These are phyloP conservation scores for Gonium pectorale DNA, from an alignment of 139 green algal species.

Conservation along the genomic window DNA sequence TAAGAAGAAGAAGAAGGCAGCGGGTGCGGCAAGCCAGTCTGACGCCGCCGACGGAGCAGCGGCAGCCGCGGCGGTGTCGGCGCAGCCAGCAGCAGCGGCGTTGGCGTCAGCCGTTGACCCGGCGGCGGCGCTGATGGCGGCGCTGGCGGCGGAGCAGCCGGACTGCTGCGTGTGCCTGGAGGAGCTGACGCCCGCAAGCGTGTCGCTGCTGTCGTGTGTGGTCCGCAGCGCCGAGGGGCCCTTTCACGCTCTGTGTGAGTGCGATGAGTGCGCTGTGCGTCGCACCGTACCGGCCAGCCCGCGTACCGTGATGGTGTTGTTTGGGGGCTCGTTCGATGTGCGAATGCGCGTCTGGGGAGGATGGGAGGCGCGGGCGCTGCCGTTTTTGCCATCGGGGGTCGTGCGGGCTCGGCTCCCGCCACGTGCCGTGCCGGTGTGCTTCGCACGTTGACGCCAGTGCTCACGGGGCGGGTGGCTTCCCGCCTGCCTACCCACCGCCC, in stretches of 20 bases:
- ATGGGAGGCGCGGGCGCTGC: no score
- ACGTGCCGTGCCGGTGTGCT: no score
- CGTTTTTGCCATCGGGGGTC: no score
- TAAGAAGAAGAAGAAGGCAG: conserved; percentile 1
- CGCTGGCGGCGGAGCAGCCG: neutral
- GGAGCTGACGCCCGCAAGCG: neutral
- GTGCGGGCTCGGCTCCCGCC: no score
- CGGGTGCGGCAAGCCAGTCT: neutral
- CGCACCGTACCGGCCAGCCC: no score
- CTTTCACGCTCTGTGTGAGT: conserved; percentile 19
- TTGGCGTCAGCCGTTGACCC: neutral
- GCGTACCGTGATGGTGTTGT: no score
- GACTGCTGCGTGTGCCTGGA: conserved; percentile 20
- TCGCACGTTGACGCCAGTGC: no score
- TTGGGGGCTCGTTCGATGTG: no score
- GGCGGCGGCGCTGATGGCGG: neutral
- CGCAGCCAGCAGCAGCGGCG: neutral
- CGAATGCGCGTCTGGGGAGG: no score
- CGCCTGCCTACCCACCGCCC: no score
- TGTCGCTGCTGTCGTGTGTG: neutral
- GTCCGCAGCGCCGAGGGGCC: neutral
- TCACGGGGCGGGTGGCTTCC: no score
- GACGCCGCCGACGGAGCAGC: neutral
- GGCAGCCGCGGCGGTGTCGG: neutral
- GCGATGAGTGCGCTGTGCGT: no score